Conservation (phyloP, 2,329 filamentous ascomycete genomes). For the Cadophora gregata region DNA sequence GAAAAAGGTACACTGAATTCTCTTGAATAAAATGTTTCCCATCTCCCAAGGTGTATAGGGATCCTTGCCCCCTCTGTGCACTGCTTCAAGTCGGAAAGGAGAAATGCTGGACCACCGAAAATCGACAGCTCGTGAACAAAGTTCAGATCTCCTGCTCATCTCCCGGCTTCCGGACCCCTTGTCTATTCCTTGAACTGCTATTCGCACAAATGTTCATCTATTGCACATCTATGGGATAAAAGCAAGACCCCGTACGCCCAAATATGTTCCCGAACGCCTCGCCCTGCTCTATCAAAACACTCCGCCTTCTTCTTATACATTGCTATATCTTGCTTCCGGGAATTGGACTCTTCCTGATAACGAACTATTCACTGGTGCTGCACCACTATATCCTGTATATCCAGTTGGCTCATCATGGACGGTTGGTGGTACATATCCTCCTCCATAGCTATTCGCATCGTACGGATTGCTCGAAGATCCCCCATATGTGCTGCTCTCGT, state of each 20-base stretch:
- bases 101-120: neutral
- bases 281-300: conserved; percentile 8
- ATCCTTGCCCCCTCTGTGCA: too few species aligned
- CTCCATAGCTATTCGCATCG: conserved; percentile 30
- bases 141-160: neutral
- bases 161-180: conserved; percentile 1
- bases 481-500: conserved; percentile 25
- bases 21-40: neutral
- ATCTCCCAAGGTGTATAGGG: too few species aligned
- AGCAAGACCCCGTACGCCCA: conserved; percentile 19
- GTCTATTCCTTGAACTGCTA: neutral
- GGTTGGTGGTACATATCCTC: conserved; percentile 39
- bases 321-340: conserved; percentile 62
- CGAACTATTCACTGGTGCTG: conserved; percentile 47
- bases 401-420: conserved; percentile 50
- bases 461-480: conserved; percentile 24
- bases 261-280: conserved; percentile 2
- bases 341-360: conserved; percentile 50
- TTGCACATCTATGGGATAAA: conserved; percentile 27
- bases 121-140: conserved; percentile 1
- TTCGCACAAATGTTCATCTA: conserved; percentile 20
- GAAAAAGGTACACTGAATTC: neutral
- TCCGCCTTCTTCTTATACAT: conserved; percentile 28
- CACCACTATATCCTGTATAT: conserved; percentile 53
- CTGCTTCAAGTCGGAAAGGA: too few species aligned